A percentile compares a stretch with the other conserved stretches of the same genome.
phyloP scores from a whole-genome alignment of 371 early-diverging fungal genomes.

The Lichtheimia ramosa region DNA sequence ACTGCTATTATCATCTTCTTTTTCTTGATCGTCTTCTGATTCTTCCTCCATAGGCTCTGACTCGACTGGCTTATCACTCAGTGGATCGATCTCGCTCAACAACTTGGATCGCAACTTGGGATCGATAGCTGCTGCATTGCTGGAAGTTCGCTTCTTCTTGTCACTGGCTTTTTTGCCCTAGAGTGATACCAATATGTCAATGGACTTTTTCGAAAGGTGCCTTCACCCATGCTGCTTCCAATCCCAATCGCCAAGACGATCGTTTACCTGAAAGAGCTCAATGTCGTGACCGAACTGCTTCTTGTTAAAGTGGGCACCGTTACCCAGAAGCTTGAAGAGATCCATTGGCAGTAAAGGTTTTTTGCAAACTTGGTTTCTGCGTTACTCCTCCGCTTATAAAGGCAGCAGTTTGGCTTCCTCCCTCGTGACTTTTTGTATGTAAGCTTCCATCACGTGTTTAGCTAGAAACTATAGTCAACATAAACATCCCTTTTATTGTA shows the following conservation, averaged over 20 bases:
- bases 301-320: slow-evolving; percentile 86
- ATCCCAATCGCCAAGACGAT: neutral
- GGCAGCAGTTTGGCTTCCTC: no score
- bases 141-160: slow-evolving; percentile 10
- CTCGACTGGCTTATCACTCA: slow-evolving; percentile 32
- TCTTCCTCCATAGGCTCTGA: neutral
- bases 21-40: slow-evolving; percentile 15
- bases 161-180: slow-evolving; percentile 11
- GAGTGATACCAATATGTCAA: neutral
- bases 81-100: slow-evolving; percentile 47
- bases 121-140: slow-evolving; percentile 36
- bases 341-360: slow-evolving; percentile 51
- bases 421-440: no score
- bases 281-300: slow-evolving; percentile 75
- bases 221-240: slow-evolving; percentile 2
- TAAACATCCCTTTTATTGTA: no score
- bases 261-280: slow-evolving; percentile 65
- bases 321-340: slow-evolving; percentile 77
- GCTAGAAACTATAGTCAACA: no score
- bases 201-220: neutral
- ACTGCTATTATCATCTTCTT: slow-evolving; percentile 19
- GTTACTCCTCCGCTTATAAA: no score
- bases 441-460: no score
- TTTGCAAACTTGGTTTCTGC: no score
- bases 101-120: slow-evolving; percentile 36